Percentiles rank a stretch among this genome's conserved stretches.
Conservation (phyloP, 768 basidiomycete species). For the Termitomyces sp. region DNA sequence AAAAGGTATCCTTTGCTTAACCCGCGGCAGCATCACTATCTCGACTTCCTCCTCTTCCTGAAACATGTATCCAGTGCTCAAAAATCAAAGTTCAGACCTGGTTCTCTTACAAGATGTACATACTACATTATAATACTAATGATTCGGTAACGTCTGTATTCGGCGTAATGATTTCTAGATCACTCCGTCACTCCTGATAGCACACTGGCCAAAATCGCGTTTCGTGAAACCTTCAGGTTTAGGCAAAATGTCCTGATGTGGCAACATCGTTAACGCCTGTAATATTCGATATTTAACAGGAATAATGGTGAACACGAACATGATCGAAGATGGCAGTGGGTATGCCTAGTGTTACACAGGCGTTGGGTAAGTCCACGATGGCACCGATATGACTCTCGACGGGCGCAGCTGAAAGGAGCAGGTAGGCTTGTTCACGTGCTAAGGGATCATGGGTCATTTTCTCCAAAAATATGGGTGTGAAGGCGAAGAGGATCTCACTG, state of each 20-base stretch:
- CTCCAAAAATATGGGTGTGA: neutral
- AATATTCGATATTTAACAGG: neutral
- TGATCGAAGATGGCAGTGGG: conserved; percentile 78
- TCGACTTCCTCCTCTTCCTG: no score
- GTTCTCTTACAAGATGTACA: neutral
- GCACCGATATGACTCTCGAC: conserved; percentile 65
- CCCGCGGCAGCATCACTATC: neutral
- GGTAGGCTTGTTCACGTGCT: conserved; percentile 78
- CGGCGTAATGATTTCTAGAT: neutral
- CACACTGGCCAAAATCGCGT: conserved; percentile 60
- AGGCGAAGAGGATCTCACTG: conserved; percentile 45
- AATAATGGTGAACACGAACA: conserved; percentile 38
- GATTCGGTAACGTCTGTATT: neutral
- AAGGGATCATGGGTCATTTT: neutral
- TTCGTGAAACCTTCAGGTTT: conserved; percentile 59
- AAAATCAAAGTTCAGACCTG: neutral
- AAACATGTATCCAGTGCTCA: neutral
- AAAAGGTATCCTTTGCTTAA: conserved; percentile 14
- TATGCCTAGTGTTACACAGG: conserved; percentile 70
- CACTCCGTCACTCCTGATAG: conserved; percentile 61
- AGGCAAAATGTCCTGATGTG: conserved; percentile 60
- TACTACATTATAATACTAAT: neutral
- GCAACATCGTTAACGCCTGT: neutral
- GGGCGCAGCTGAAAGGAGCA: conserved; percentile 64
- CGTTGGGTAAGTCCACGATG: conserved; percentile 74